Conservation (phyloP, 257 asterid species). For the Nicotiana paniculata region DNA sequence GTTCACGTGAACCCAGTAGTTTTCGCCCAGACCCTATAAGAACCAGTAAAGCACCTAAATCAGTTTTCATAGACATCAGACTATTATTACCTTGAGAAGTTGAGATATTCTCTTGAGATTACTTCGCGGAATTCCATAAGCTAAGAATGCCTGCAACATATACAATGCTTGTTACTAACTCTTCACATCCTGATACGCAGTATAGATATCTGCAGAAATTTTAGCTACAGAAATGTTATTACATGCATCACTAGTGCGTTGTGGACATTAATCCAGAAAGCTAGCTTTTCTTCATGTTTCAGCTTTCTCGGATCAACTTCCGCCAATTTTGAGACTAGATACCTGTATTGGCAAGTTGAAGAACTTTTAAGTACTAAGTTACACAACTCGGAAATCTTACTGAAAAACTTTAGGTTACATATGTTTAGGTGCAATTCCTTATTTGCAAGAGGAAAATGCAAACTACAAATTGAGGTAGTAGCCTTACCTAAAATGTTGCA, state of each 20-base stretch:
- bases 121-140: slow-evolving; percentile 64
- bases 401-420: neutral
- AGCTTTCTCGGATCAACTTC: slow-evolving; percentile 65
- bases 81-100: slow-evolving; percentile 56
- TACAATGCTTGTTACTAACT: neutral
- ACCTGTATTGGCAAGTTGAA: slow-evolving; percentile 36
- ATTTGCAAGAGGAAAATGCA: neutral
- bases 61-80: neutral
- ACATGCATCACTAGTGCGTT: slow-evolving; percentile 93
- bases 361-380: neutral
- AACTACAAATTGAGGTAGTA: neutral
- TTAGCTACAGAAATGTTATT: slow-evolving; percentile 13
- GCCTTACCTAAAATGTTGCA: slow-evolving; percentile 51
- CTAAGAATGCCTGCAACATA: slow-evolving; percentile 63
- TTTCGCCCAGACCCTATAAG: too few relatives aligned
- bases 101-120: slow-evolving; percentile 58
- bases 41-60: neutral
- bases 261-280: slow-evolving; percentile 95
- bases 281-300: slow-evolving; percentile 73
- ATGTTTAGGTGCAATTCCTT: neutral
- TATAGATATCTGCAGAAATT: neutral
- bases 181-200: neutral
- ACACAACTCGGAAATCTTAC: neutral
- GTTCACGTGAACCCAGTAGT: too few relatives aligned
- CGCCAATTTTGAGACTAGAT: slow-evolving; percentile 46